Base-by-base conservation (phyloP, 1,284 basidiomycete species). In the Pseudozyma tsukubaensis region DNA sequence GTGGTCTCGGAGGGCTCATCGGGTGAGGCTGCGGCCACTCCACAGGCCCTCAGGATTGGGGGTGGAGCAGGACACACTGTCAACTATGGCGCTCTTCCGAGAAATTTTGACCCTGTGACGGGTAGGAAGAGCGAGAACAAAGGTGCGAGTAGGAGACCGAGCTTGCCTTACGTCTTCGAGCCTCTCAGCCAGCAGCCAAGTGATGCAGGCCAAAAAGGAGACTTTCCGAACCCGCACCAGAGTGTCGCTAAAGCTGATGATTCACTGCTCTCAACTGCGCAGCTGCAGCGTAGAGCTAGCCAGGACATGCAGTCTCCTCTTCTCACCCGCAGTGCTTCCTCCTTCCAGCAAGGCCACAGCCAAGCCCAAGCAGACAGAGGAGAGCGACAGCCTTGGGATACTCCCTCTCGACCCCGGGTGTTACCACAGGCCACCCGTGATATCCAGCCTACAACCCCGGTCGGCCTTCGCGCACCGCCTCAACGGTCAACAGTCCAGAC, bases 101-200 rank as follows among this genome's bases (percentile, higher is more conserved):
- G 72, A n/a, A 64, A 67, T 36, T 67, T 70, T 24, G 61, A 78
- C 35, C 69, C 73, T 8, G 56, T 69, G 1, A 78, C 70, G 7
- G 68, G 63, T 13, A 61, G 58, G 14, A 70, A 52, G 43, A 47
- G 59, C 19, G 51, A 32, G 8, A 2, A 37, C 9, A 58, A 29
- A 45, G 43, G 43, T 14, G 50, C 49, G 1, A 32, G 43, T 16
- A 42, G 60, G n/a, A 59, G 72, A 48, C 72, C 72, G 3, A 56
- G 59, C 35, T 36, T 74, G 29, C 62, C 66, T 1, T 69, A 59
- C 44, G 58, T 73, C 13, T 76, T 76, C 18, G 57, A 53, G 34
- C 50, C 65, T 5, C 50, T 51, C 7, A 51, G 58, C 40, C 18
- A 42, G 37, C 40, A 53, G 40, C 13, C 13, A n/a, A n/a, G 37